Base-by-base conservation (phyloP, 2,329 filamentous ascomycete species). In the Hypoxylon sp. region DNA sequence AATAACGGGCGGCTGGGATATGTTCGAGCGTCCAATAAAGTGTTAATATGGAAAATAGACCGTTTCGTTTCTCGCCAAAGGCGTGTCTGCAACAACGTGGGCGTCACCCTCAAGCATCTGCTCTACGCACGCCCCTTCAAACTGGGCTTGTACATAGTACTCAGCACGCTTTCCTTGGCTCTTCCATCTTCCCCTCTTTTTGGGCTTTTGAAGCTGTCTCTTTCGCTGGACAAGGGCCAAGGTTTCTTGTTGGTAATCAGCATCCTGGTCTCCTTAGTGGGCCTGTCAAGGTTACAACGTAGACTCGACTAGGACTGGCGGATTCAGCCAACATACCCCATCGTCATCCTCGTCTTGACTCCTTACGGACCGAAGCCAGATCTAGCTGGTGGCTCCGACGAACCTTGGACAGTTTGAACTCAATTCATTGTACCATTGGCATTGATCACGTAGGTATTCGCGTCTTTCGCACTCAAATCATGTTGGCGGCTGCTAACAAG, bases 181-280 rank as follows among this genome's bases (percentile, higher is more conserved):
- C 59, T 75, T 65, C 35, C 50, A 55, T 66, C 63, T 74, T 71
- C 19, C 74, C 74, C 74, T 75, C 74, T 68, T 74, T 73, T 72
- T 68, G 59, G 35, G 66, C 58, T 66, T 60, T 46, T 60, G 26
- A 65, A 31, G 54, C 51, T 58, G 58, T 70, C 63, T 48, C 63
- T 60, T 69, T 71, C 53, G 68, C 69, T 70, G 55, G 71, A 66
- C 71, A 70, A 73, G 69, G 67, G 54, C 65, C 66, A 71, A 63
- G 68, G 55, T 66, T 75, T 71, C 69, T 72, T 75, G 75, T 75
- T 77, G 76, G 73, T 75, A 72, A 76, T 75, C 74, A 71, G 63
- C 53, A 75, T 69, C 74, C 76, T 62, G 61, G 75, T 71, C 59
- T 67, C 33, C 44, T 54, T 62, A 42, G 70, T 72, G 70, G 70